Conservation (phyloP, 2,329 filamentous ascomycete species). For the Lasiodiplodia sp. region DNA sequence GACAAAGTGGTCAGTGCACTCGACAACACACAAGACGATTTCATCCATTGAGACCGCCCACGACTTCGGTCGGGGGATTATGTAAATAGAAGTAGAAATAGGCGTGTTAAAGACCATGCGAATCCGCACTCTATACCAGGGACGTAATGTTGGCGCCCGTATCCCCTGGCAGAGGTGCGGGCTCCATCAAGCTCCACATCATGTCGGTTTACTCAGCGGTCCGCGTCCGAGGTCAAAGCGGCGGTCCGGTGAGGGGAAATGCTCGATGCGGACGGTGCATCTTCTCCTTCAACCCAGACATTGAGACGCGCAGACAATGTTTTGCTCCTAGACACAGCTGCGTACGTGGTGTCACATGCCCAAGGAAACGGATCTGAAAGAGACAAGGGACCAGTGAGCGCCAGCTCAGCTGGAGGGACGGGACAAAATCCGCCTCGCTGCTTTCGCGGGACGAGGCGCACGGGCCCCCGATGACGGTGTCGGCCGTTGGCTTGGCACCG, state of each 20-base stretch:
- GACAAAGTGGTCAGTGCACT: background rate
- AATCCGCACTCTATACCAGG: background rate
- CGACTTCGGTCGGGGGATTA: background rate
- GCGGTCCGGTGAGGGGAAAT: conserved; percentile 15
- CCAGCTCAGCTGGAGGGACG: background rate
- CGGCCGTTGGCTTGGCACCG: conserved; percentile 20
- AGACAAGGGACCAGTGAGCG: background rate
- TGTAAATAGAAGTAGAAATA: background rate
- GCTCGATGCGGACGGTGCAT: background rate
- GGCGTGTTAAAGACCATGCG: background rate
- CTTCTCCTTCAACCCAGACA: background rate
- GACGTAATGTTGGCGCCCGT: background rate
- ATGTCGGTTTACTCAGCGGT: conserved; percentile 11
- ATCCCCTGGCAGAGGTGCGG: background rate
- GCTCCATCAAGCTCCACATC: conserved; percentile 15
- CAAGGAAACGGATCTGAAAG: background rate
- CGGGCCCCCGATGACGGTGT: conserved; percentile 11
- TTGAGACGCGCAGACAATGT: background rate
- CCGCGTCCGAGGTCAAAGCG: conserved; percentile 19
- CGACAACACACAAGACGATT: background rate
- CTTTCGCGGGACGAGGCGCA: background rate
- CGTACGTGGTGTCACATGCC: background rate
- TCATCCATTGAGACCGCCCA: background rate
- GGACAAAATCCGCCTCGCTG: conserved; percentile 15
- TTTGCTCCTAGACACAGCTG: background rate